phyloP scores from a whole-genome alignment of 2,329 filamentous ascomycete genomes.

The Biscogniauxia mediterranea region DNA sequence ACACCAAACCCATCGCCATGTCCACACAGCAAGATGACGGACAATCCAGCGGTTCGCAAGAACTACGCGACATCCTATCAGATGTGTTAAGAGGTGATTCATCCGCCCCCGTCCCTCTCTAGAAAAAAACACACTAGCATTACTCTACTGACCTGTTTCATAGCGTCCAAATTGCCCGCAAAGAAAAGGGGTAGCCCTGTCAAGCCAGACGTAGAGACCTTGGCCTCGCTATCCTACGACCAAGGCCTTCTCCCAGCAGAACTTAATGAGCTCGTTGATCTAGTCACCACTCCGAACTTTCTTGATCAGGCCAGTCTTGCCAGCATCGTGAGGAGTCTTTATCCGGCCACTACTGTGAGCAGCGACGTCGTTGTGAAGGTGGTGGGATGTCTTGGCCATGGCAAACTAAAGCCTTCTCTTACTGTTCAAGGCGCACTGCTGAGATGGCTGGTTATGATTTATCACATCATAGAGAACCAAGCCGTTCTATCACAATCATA shows the following conservation, averaged over 20 bases:
- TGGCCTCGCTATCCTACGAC: conserved; percentile 64
- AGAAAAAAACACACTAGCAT: not conserved
- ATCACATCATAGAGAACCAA: conserved; percentile 66
- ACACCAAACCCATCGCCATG: conserved; percentile 8
- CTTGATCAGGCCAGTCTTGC: conserved; percentile 75
- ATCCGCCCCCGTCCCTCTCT: not conserved
- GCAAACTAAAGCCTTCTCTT: conserved; percentile 70
- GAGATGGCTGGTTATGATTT: conserved; percentile 75
- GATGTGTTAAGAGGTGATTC: not conserved
- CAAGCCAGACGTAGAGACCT: conserved; percentile 61
- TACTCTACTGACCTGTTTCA: not conserved
- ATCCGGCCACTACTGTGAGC: conserved; percentile 66
- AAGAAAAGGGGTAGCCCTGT: conserved; percentile 65
- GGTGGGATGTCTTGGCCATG: conserved; percentile 73
- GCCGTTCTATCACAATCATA: conserved; percentile 67
- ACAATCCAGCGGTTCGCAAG: not conserved
- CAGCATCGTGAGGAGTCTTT: conserved; percentile 69
- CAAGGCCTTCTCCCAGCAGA: conserved; percentile 62
- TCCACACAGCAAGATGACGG: conserved; percentile 9
- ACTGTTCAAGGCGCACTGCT: conserved; percentile 69
- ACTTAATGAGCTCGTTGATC: conserved; percentile 62
- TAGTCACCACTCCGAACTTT: conserved; percentile 64
- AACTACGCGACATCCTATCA: not conserved
- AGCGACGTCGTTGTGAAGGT: conserved; percentile 61
- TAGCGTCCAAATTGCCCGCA: conserved; percentile 59